These are phyloP conservation scores for Pseudocercospora pini-densiflorae DNA, from an alignment of 2,329 filamentous ascomycete genomes.

Conservation along the genomic window DNA sequence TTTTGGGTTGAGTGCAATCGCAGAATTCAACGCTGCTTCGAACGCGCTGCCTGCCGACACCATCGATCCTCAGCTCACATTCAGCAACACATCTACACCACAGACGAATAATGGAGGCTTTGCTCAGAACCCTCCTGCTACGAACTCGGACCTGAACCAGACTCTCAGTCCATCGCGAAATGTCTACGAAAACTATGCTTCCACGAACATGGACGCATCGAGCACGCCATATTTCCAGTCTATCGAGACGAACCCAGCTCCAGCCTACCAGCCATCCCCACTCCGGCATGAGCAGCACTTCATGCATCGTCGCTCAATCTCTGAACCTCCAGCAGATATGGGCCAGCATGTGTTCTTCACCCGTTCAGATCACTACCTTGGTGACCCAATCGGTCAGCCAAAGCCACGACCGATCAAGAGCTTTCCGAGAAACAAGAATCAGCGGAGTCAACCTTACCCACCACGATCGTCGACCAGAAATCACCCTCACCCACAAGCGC, in stretches of 20 bases:
- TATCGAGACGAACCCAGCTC: constrained; percentile 23
- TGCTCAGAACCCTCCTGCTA: constrained; percentile 7
- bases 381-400: constrained; percentile 11
- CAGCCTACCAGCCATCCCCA: constrained; percentile 15
- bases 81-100: constrained; percentile 19
- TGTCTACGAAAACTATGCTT: constrained; percentile 23
- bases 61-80: constrained; percentile 22
- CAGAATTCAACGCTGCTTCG: constrained; percentile 28
- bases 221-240: constrained; percentile 31
- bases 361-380: constrained; percentile 31
- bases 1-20: constrained; percentile 22
- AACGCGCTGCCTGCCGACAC: constrained; percentile 10
- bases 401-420: constrained; percentile 22
- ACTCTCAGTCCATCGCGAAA: constrained; percentile 17
- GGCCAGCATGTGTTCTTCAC: constrained; percentile 29
- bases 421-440: constrained; percentile 20
- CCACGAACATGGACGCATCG: constrained; percentile 16
- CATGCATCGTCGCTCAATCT: constrained; percentile 32
- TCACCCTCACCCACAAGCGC: constrained; percentile 8
- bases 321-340: constrained; percentile 30
- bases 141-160: constrained; percentile 19
- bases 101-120: constrained; percentile 4
- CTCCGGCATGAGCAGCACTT: constrained; percentile 22
- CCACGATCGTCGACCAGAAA: not conserved
- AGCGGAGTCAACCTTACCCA: constrained; percentile 21